phyloP scores from a whole-genome alignment of 202 grass and related monocot species.

The Panicum hallii region DNA sequence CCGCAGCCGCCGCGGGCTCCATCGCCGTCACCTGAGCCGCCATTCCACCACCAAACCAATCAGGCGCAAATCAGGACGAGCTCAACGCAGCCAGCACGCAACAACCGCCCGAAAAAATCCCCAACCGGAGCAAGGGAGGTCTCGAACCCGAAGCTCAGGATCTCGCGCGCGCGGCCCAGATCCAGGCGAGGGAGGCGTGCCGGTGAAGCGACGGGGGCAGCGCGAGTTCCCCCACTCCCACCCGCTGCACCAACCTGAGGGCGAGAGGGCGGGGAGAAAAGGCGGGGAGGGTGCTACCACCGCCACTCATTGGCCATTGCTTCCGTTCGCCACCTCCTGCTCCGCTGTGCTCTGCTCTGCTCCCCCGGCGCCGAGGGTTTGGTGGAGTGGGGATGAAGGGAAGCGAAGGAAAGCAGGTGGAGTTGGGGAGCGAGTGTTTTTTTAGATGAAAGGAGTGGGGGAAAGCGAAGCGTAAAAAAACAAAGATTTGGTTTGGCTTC shows the following conservation, averaged over 20 bases:
- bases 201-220: conserved; percentile 31
- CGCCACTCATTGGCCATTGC: conserved; percentile 57
- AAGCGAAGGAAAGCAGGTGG: conserved; percentile 45
- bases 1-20: conserved; percentile 49
- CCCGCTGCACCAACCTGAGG: conserved; percentile 38
- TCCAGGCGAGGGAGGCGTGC: conserved; percentile 34
- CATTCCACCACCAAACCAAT: conserved; percentile 38
- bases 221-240: conserved; percentile 34
- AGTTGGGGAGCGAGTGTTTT: conserved; percentile 26
- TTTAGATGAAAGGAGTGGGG: conserved; percentile 22
- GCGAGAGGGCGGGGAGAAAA: conserved; percentile 35
- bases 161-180: conserved; percentile 47
- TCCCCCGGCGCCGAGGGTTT: conserved; percentile 46
- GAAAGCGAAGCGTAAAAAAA: conserved; percentile 43
- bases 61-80: conserved; percentile 23
- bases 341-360: conserved; percentile 21
- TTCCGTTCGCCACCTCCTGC: conserved; percentile 44
- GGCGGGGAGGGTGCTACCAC: conserved; percentile 19
- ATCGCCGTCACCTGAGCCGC: conserved; percentile 47
- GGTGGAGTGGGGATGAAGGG: conserved; percentile 56
- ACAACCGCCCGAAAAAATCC: conserved; percentile 9
- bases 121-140: conserved; percentile 21
- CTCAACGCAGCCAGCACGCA: background rate
- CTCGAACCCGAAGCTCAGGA: conserved; percentile 44
- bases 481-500: conserved; percentile 63